These are phyloP conservation scores for Geranium incanum DNA, from an alignment of 441 rosid species.

Conservation along the genomic window DNA sequence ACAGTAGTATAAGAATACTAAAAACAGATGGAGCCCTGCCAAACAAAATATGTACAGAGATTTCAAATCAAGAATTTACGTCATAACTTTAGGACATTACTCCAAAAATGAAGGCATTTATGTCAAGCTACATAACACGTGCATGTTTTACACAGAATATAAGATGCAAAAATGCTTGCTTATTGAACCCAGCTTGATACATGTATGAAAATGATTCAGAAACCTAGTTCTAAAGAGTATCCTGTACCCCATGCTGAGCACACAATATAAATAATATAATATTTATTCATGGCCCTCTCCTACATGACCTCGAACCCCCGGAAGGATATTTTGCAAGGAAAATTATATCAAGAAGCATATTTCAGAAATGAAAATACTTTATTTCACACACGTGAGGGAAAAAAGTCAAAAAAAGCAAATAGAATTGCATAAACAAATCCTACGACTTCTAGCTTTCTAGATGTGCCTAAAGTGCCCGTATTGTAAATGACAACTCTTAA, in stretches of 20 bases:
- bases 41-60: conserved; percentile 14
- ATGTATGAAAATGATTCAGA: not conserved
- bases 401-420: not conserved
- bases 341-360: not conserved
- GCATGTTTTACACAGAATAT: not conserved
- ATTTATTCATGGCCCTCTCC: not conserved
- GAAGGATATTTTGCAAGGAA: too few species aligned
- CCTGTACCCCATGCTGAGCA: not conserved
- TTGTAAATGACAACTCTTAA: not conserved
- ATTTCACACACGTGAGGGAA: not conserved
- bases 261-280: too few species aligned
- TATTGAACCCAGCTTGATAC: not conserved
- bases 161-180: not conserved
- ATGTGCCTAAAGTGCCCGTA: too few species aligned
- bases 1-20: conserved; percentile 61
- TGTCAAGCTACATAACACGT: not conserved
- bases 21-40: conserved; percentile 88
- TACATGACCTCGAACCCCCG: too few species aligned
- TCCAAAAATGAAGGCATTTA: not conserved
- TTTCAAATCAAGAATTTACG: not conserved
- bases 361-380: not conserved
- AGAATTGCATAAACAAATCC: not conserved
- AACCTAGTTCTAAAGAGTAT: not conserved
- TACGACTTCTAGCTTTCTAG: not conserved
- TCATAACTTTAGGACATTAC: not conserved